Evolutionary conservation across 2,329 filamentous ascomycete genomes (phyloP).

Genomic region (Pleoardoris graminearum): DNA sequence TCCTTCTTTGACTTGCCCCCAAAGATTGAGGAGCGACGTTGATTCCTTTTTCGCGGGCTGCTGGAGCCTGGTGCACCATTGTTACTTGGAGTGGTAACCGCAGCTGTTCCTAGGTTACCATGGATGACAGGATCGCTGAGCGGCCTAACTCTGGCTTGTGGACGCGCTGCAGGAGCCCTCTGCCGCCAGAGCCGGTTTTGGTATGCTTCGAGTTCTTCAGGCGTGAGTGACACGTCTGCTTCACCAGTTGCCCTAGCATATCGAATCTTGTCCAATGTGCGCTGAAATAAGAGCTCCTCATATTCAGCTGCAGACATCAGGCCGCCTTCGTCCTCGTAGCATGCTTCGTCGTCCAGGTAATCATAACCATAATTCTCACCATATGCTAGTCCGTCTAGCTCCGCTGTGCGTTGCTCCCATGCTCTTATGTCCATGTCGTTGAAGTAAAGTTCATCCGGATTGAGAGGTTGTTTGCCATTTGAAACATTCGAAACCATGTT

Average conservation of each 20-base stretch:
- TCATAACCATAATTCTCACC: conserved; percentile 58
- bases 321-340: conserved; percentile 48
- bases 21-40: conserved; percentile 34
- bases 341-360: conserved; percentile 57
- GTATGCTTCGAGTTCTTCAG: conserved; percentile 78
- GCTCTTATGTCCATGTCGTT: conserved; percentile 53
- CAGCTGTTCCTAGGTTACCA: conserved; percentile 33
- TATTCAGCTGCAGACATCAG: conserved; percentile 50
- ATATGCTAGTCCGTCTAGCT: conserved; percentile 53
- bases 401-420: conserved; percentile 44
- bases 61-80: conserved; percentile 26
- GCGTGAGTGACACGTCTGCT: conserved; percentile 76
- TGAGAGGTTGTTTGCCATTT: conserved; percentile 36
- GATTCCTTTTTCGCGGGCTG: conserved; percentile 42
- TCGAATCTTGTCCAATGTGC: conserved; percentile 78
- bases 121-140: conserved; percentile 32
- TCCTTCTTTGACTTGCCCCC: conserved; percentile 36
- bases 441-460: conserved; percentile 54
- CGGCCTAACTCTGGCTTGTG: conserved; percentile 24
- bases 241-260: conserved; percentile 76
- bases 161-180: conserved; percentile 33
- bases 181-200: conserved; percentile 66
- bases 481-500: conserved; percentile 36
- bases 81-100: conserved; percentile 39
- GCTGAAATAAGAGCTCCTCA: conserved; percentile 76